Base-by-base conservation (phyloP, 169 alveolate species). In the Babesia gibsoni region DNA sequence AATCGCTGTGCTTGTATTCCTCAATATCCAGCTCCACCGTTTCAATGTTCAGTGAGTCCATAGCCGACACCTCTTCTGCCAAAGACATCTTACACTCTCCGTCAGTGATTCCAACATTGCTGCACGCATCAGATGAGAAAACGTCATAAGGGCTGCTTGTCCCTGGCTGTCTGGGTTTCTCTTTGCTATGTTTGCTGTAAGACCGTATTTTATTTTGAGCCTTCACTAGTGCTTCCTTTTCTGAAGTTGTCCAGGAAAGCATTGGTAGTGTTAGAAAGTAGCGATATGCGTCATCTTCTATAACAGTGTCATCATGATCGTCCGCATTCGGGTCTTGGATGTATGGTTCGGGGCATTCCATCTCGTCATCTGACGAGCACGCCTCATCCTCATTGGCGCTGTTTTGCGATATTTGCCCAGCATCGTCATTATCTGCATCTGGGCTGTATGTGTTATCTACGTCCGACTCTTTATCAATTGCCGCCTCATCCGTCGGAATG, bases 1-100 rank as follows among this genome's bases (percentile, higher is more conserved):
- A 48, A 23, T 77, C 86, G 53, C 67, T 67, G 49, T 77, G 86
- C 42, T 33, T 77, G 41, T 77, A 77, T 29, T 77, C 82, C 59
- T 67, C 67, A 6, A 77, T 52, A 42, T 53, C 7, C 52, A 67
- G 39, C 22, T 52, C 68, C 7, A 49, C 9, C 12, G 70, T 43
- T 16, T 73, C 42, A 16, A 56, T 41, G 30, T 49, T 22, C 8
- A 70, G 53, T 7, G 68, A 43, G 12, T 57, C 42, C 58, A 61
- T 7, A 10, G 72, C 72, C 2, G 46, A 29, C 45, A 61, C 27
- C 59, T 61, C 72, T 46, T 42, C 72, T 4, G 58, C 35, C 56
- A 61, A 32, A 18, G 59, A 43, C 72, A 61, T 61, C 10, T 46
- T 48, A 20, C 72, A 61, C 29, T 56, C 5, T 20, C 72, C 72